phyloP scores from a whole-genome alignment of 495 filamentous ascomycete species.

The Penicillium pulvis region DNA sequence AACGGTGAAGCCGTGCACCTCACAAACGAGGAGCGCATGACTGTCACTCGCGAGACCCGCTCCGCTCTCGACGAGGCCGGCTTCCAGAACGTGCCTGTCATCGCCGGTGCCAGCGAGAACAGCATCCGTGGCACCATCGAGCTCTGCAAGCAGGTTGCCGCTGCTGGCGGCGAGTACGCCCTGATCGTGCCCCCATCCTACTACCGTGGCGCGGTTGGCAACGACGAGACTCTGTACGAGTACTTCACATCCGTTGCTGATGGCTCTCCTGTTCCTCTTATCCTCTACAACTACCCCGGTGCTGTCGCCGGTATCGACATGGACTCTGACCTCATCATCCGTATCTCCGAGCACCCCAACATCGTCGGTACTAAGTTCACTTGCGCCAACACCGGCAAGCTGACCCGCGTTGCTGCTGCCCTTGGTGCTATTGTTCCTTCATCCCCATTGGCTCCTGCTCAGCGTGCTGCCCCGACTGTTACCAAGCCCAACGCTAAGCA shows the following conservation, averaged over 20 bases:
- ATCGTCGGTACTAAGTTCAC: slow-evolving; percentile 90
- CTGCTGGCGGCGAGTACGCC: slow-evolving; percentile 75
- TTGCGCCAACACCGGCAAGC: slow-evolving; percentile 85
- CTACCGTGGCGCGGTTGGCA: slow-evolving; percentile 73
- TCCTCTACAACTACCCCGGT: slow-evolving; percentile 90
- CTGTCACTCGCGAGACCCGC: slow-evolving; percentile 78
- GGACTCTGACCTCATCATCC: slow-evolving; percentile 85
- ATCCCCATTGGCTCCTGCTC: slow-evolving; percentile 39
- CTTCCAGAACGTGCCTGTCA: slow-evolving; percentile 74
- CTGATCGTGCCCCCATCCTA: slow-evolving; percentile 81
- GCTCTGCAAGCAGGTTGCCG: slow-evolving; percentile 66
- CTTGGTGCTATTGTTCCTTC: slow-evolving; percentile 69
- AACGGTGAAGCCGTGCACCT: slow-evolving; percentile 89
- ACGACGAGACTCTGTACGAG: slow-evolving; percentile 73
- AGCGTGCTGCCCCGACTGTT: slow-evolving; percentile 27
- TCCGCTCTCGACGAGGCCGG: slow-evolving; percentile 80
- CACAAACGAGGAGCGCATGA: slow-evolving; percentile 69
- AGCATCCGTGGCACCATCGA: slow-evolving; percentile 76
- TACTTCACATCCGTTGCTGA: slow-evolving; percentile 80
- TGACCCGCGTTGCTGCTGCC: slow-evolving; percentile 79
- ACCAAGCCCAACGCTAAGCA: slow-evolving; percentile 47
- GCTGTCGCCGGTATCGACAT: slow-evolving; percentile 91
- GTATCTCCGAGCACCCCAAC: slow-evolving; percentile 78
- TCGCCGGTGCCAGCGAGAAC: slow-evolving; percentile 78
- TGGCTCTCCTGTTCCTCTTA: slow-evolving; percentile 71